Evolutionary conservation across 2,329 filamentous ascomycete genomes (phyloP), one percentile per base, ranked within the genome.

Genomic region (Paraphaeosphaeria sporulosa): DNA sequence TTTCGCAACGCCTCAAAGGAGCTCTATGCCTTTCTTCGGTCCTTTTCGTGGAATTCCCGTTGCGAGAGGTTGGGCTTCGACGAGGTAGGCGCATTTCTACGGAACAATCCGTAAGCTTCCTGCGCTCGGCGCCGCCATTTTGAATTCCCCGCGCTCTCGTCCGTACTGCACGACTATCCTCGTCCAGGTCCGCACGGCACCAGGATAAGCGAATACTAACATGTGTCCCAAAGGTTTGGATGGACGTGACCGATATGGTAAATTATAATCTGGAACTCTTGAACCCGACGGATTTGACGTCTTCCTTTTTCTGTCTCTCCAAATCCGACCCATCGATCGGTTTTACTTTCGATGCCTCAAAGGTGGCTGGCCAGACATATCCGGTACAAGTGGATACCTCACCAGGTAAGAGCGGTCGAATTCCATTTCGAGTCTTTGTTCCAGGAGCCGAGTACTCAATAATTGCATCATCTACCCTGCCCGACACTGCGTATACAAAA

Each of bases 21-120:
- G 47, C 83, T 97, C 3, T 96, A 92, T 78, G 80, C 83, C 34
- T 90, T 94, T 66, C 81, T 97, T 55, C 86, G 87, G 59, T 81
- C 83, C 17, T 90, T 90, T 71, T 89, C 91, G 0, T 97, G 93
- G 93, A 92, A 88, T 63, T 83, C 83, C 36, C 90, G 87, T 62
- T 89, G 90, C 1, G 94, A 98, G 79, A 86, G 90, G 23, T 81
- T 98, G 30, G 94, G 95, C 0, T 92, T 98, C 65, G 95, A 98
- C 75, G 95, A 98, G 82, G 89, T 96, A 59, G 50, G 67, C 61
- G 43, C 51, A 38, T 43, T n/a, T 52, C 82, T 67, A 66, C 57
- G 48, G 48, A 23, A 56, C 40, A 4, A 51, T 19, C 48, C 25
- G 40, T 68, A 21, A 52, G 55, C 46, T 56, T 58, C 23, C 47